Conservation (phyloP, 495 filamentous ascomycete genomes). For the Tirmania nivea region DNA sequence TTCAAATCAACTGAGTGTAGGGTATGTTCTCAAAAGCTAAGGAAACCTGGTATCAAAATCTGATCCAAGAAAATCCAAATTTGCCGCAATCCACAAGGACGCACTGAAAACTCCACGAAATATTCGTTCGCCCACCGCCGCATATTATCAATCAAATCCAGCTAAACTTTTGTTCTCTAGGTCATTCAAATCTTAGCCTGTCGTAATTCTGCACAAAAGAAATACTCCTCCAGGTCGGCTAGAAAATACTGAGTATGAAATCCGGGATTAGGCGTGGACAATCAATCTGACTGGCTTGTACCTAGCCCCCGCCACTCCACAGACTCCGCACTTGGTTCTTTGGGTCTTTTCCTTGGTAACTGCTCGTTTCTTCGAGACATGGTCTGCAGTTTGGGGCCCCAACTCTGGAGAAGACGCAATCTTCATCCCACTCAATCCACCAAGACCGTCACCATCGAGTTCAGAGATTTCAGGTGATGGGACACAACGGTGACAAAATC, state of each 20-base stretch:
- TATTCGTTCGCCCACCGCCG: too few relatives aligned
- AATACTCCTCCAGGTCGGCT: too few relatives aligned
- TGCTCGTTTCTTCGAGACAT: not conserved
- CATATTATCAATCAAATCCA: too few relatives aligned
- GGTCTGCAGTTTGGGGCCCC: not conserved
- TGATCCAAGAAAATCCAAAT: too few relatives aligned
- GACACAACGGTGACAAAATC: conserved; percentile 16
- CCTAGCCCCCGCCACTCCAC: not conserved
- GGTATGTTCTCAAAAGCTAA: too few relatives aligned
- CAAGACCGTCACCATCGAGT: conserved; percentile 12
- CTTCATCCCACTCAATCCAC: not conserved
- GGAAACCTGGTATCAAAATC: too few relatives aligned
- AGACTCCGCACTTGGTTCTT: not conserved
- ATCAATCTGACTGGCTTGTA: not conserved
- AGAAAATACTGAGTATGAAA: not conserved
- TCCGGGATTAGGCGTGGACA: not conserved
- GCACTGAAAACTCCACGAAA: too few relatives aligned
- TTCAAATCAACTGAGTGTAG: too few relatives aligned
- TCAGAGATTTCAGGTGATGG: conserved; percentile 11
- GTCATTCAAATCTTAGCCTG: too few relatives aligned
- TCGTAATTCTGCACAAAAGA: too few relatives aligned
- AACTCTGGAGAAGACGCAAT: not conserved
- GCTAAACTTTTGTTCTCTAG: too few relatives aligned
- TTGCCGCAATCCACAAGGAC: too few relatives aligned
- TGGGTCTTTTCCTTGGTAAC: not conserved